A percentile compares a stretch with the other conserved stretches of the same genome.
phyloP scores from a whole-genome alignment of 352 stramenopile genomes.

The Phytophthora ohioensis region DNA sequence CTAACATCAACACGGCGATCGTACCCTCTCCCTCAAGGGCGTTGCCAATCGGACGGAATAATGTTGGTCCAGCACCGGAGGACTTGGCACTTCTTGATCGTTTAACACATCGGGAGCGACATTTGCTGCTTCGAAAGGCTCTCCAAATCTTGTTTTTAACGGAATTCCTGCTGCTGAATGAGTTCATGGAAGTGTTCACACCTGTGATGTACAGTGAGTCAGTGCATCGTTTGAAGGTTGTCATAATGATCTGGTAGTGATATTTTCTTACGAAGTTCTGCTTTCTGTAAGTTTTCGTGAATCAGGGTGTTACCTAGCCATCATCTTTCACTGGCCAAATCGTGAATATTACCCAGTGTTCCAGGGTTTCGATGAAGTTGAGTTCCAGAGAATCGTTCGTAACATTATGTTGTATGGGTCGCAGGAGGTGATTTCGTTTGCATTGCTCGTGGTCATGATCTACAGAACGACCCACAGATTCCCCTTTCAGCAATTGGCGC shows the following conservation, averaged over 20 bases:
- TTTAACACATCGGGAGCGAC: conserved; percentile 6
- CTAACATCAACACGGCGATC: not conserved
- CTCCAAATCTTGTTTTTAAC: conserved; percentile 42
- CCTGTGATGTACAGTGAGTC: conserved; percentile 41
- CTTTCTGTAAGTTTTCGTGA: not conserved
- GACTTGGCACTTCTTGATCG: not conserved
- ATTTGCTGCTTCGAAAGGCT: conserved; percentile 22
- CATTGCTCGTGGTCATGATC: conserved; percentile 14
- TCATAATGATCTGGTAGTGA: not conserved
- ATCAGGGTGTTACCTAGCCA: conserved; percentile 33
- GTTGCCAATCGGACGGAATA: not conserved
- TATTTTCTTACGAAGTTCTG: not conserved
- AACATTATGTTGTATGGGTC: conserved; percentile 25
- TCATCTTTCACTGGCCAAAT: conserved; percentile 41
- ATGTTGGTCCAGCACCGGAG: not conserved
- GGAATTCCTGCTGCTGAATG: conserved; percentile 42
- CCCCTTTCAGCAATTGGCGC: conserved; percentile 35
- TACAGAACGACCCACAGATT: conserved; percentile 31
- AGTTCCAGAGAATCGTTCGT: conserved; percentile 14
- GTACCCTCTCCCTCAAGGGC: not conserved
- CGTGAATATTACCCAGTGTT: conserved; percentile 38
- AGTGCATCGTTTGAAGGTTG: not conserved
- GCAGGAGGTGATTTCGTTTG: conserved; percentile 27
- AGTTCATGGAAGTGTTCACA: conserved; percentile 47
- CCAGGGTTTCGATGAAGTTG: conserved; percentile 5